phyloP scores from a whole-genome alignment of 495 filamentous ascomycete genomes.

The Saxispiralis lemnorum region DNA sequence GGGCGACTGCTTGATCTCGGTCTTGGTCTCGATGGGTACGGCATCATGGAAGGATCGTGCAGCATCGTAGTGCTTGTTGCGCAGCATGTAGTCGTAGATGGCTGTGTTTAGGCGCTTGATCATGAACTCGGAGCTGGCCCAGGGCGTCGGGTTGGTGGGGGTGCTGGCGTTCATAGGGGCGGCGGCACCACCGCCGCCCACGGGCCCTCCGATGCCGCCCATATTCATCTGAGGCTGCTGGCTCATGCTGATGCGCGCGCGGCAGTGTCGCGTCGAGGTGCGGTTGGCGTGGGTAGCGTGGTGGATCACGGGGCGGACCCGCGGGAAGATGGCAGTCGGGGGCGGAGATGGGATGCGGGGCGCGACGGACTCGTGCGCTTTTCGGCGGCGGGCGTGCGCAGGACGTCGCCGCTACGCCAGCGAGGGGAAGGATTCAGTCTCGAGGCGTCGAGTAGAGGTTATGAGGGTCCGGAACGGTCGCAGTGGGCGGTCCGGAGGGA shows the following conservation, averaged over 20 bases:
- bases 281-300: too few species aligned
- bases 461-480: too few species aligned
- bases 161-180: conserved; percentile 6
- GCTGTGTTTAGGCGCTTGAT: conserved; percentile 57
- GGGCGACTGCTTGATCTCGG: conserved; percentile 16
- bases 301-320: too few species aligned
- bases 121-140: not conserved
- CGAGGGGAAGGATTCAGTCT: too few species aligned
- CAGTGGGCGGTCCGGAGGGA: too few species aligned
- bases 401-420: too few species aligned
- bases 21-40: conserved; percentile 15
- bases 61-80: conserved; percentile 60
- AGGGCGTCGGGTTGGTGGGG: conserved; percentile 1
- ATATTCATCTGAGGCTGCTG: conserved; percentile 16
- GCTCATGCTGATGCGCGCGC: conserved; percentile 11
- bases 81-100: conserved; percentile 92
- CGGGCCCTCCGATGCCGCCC: conserved; percentile 17
- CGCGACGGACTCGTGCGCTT: too few species aligned
- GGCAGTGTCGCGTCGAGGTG: too few species aligned
- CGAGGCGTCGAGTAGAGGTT: too few species aligned
- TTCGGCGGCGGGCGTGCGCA: too few species aligned
- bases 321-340: too few species aligned
- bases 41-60: conserved; percentile 58
- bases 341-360: too few species aligned
- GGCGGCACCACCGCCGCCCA: conserved; percentile 10